Evolutionary conservation across 2,329 filamentous ascomycete genomes (phyloP), one percentile per base, ranked within the genome.

Genomic region (Ascosphaera aggregata): DNA sequence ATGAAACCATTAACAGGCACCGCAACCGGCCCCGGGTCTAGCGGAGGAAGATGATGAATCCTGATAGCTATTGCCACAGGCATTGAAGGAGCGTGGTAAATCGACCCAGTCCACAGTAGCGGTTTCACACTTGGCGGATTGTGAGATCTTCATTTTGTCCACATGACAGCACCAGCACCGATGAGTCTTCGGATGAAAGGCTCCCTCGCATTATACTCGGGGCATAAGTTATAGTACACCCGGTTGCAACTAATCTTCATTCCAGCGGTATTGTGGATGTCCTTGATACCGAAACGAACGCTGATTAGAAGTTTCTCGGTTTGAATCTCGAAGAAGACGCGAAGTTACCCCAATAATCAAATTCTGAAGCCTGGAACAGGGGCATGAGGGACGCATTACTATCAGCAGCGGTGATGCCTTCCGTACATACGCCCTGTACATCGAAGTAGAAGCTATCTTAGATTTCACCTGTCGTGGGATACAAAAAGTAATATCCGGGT

Each of bases 261-360:
- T 1, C 73, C 73, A 17, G 63, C 60, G 31, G 76, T 52, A 43
- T 72, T 60, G 46, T 63, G 71, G 36, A 74, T 69, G 45, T 77
- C 73, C 49, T 77, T 78, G 40, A 76, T 60, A 0, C 64, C 71
- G 1, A 76, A 50, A 15, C 73, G 62, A 2, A 73, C 63, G 15
- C 73, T 72, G 3, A 69, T 66, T 0, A 77, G 57, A 1, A 71
- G 71, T 47, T 69, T 64, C n/a, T 61, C 56, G 0, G 52, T 47
- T 0, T 65, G 68, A 36, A 59, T 63, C 2, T 59, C 64, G 51
- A 60, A 71, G 54, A 0, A 76, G 55, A 8, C 72, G 61, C 4
- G 70, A 75, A 3, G 71, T 71, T 0, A 76, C 72, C 3, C 57
- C 63, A 37, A 64, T 57, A 22, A 56, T 62, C 34, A 62, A 47